Evolutionary conservation across 2,329 filamentous ascomycete species (phyloP).

Genomic region (Fusarium mexicanum): DNA sequence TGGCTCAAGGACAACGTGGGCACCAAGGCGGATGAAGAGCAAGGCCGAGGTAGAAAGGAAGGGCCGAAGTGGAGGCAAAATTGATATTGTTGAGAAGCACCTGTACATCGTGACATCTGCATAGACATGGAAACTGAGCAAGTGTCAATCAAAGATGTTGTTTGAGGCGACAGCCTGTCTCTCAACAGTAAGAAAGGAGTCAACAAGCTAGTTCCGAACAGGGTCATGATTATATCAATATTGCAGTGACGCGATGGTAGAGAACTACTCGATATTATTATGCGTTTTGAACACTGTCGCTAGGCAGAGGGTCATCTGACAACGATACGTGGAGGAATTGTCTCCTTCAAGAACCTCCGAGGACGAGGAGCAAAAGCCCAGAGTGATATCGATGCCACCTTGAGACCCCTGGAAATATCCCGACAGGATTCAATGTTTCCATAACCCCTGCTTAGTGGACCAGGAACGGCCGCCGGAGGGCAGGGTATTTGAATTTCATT

Average conservation of each 20-base stretch:
- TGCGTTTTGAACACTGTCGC: not conserved
- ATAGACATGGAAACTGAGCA: not conserved
- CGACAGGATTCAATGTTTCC: conserved; percentile 6
- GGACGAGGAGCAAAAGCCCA: not conserved
- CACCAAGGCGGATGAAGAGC: conserved; percentile 4
- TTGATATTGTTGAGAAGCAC: not conserved
- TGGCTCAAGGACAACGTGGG: conserved; percentile 19
- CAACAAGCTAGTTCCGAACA: not conserved
- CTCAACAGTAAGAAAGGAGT: not conserved
- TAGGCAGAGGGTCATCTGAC: not conserved
- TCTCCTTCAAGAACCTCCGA: conserved; percentile 5
- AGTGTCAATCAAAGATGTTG: not conserved
- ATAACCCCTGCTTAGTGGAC: not conserved
- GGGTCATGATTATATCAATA: not conserved
- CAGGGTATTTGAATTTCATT: not conserved
- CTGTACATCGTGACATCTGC: not conserved
- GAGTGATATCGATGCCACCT: conserved; percentile 8
- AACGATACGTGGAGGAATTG: conserved; percentile 12
- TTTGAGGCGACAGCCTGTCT: not conserved
- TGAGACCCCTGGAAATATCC: conserved; percentile 17
- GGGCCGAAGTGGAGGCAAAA: conserved; percentile 11
- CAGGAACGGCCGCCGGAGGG: conserved; percentile 11
- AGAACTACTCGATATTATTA: conserved; percentile 17
- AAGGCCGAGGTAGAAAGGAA: conserved; percentile 11
- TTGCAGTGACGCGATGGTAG: not conserved